Percentiles rank a stretch among this genome's conserved stretches.
Evolutionary conservation across 2,329 filamentous ascomycete species (phyloP).

Genomic region (Rhexocercosporidium sp.): DNA sequence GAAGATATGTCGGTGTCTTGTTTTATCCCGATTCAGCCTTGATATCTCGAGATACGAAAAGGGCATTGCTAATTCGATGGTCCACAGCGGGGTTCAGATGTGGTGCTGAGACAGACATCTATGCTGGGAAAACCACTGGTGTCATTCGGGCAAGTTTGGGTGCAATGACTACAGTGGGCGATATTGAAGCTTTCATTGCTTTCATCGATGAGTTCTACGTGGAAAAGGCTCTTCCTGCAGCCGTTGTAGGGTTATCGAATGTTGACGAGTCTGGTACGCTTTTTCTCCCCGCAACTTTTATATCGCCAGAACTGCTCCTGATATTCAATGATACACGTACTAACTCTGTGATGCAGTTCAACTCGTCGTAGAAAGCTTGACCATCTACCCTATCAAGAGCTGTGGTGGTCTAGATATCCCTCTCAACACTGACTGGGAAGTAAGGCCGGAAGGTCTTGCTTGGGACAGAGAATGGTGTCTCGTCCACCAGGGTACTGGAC

Average conservation of each 20-base stretch:
- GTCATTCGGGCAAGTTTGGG: slow-evolving; percentile 86
- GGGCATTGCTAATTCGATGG: background rate
- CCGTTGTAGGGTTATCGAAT: background rate
- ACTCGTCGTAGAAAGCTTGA: slow-evolving; percentile 62
- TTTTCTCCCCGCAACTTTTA: slow-evolving; percentile 33
- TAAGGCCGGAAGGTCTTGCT: slow-evolving; percentile 80
- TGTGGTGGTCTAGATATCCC: slow-evolving; percentile 82
- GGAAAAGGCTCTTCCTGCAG: slow-evolving; percentile 24
- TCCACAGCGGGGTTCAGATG: slow-evolving; percentile 74
- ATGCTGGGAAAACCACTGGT: slow-evolving; percentile 85
- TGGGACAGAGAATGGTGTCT: slow-evolving; percentile 99
- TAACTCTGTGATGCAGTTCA: background rate
- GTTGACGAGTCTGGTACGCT: slow-evolving; percentile 35
- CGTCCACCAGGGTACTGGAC: slow-evolving; percentile 82
- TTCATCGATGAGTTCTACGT: slow-evolving; percentile 74
- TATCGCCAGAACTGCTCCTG: background rate
- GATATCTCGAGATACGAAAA: background rate
- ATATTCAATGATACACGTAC: background rate
- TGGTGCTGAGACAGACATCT: slow-evolving; percentile 80
- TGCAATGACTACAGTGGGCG: slow-evolving; percentile 81
- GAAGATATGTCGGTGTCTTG: too few species aligned
- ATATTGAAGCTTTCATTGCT: slow-evolving; percentile 72
- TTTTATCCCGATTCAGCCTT: background rate
- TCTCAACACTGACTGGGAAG: slow-evolving; percentile 68
- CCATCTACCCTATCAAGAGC: slow-evolving; percentile 92